phyloP scores from a whole-genome alignment of 2,329 filamentous ascomycete genomes.

The Epichloe baconii region DNA sequence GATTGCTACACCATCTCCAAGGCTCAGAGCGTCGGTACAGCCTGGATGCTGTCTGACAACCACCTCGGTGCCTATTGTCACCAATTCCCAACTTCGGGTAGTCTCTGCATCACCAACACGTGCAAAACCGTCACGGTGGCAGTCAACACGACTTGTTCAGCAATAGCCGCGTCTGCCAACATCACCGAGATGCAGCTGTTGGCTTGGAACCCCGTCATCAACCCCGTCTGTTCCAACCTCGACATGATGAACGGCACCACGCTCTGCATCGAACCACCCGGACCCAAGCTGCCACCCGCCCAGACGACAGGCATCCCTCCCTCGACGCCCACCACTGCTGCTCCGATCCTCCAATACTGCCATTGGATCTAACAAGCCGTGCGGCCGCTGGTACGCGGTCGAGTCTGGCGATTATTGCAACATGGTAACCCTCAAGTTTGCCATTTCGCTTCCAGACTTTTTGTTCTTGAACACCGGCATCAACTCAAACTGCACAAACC shows the following conservation, averaged over 20 bases:
- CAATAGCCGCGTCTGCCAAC: neutral
- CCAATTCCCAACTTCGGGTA: too few species aligned
- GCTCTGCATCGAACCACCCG: too few species aligned
- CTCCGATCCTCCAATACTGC: neutral
- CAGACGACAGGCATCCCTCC: too few species aligned
- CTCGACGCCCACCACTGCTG: neutral
- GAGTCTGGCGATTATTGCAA: neutral
- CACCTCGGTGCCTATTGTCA: too few species aligned
- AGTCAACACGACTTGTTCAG: too few species aligned
- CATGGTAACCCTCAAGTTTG: neutral
- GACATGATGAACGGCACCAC: too few species aligned
- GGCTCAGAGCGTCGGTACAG: too few species aligned
- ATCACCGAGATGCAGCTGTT: neutral
- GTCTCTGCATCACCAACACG: too few species aligned
- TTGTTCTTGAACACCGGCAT: slow-evolving; percentile 20
- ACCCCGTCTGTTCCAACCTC: neutral
- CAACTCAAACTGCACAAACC: neutral
- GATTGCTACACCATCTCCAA: too few species aligned
- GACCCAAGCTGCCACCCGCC: too few species aligned
- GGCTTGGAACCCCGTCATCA: neutral
- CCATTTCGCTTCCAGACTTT: slow-evolving; percentile 31
- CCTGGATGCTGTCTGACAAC: too few species aligned
- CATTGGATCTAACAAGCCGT: neutral
- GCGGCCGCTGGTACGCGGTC: neutral
- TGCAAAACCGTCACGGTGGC: too few species aligned